Evolutionary conservation across 495 filamentous ascomycete species (phyloP), one percentile per base, ranked within the genome.

Genomic region (Physcia stellaris): DNA sequence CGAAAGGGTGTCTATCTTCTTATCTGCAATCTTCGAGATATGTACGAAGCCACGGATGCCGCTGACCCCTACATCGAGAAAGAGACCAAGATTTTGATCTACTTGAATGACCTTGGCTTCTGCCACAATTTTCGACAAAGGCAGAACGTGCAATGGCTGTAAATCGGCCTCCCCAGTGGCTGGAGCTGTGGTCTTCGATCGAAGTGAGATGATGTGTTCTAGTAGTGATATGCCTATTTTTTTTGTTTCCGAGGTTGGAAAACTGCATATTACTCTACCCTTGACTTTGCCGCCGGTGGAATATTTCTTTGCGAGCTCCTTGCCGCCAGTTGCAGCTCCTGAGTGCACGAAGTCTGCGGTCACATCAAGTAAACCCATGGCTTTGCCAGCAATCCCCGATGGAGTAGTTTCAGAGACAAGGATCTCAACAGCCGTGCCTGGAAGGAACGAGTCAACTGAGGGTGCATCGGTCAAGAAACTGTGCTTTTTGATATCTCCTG

Each of bases 311-410:
- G 71, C 72, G 29, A 93, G 51, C 42, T 83, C 77, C 32, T 75
- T 63, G 36, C 67, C 70, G 18, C 46, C 75, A 11, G 75, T 73
- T 33, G 72, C 75, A 35, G 62, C 67, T 24, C 85, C 83, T 12
- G 83, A 88, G 50, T 98, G 90, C 18, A 94, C 72, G 17, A 90
- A 51, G 55, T 98, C 90, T 4, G 85, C 83, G 10, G 86, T 94
- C 9, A 81, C 77, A 59, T 94, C 81, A 37, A 98, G 56, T 57
- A 82, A 71, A 6, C 90, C 90, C 80, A 95, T 92, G 21, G 95
- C 70, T 54, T 94, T 94, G 40, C 90, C 90, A 21, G 71, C 70
- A 45, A 80, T 54, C n/a, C 75, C 76, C 20, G 54, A 63, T 1
- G 64, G 28, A 3, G 64, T 57, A 21, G 83, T 67, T 18, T 93